phyloP scores from a whole-genome alignment of 441 rosid species.

The Melastoma candidum region DNA sequence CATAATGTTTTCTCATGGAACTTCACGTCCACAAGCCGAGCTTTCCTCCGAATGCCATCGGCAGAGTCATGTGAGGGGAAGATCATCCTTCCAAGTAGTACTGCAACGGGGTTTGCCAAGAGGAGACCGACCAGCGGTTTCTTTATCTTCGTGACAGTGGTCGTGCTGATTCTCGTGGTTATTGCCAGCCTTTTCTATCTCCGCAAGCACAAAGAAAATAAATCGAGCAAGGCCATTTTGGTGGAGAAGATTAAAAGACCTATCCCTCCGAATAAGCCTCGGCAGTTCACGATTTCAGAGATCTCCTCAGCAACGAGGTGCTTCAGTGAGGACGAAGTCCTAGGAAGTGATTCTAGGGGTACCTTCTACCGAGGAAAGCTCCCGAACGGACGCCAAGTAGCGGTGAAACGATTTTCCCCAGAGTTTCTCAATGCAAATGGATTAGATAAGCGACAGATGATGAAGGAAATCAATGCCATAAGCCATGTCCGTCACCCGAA shows the following conservation, averaged over 20 bases:
- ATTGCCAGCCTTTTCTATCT: slow-evolving; percentile 21
- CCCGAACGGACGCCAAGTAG: slow-evolving; percentile 29
- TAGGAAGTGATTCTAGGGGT: slow-evolving; percentile 31
- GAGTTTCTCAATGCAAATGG: slow-evolving; percentile 28
- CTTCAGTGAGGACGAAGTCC: slow-evolving; percentile 29
- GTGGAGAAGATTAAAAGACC: slow-evolving; percentile 26
- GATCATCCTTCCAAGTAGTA: slow-evolving; percentile 7
- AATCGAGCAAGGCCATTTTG: slow-evolving; percentile 11
- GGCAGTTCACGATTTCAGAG: slow-evolving; percentile 24
- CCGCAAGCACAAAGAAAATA: slow-evolving; percentile 14
- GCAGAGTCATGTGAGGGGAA: slow-evolving; percentile 30
- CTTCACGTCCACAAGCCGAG: slow-evolving; percentile 35
- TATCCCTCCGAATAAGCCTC: slow-evolving; percentile 42
- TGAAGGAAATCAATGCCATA: slow-evolving; percentile 30
- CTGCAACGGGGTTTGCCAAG: slow-evolving; percentile 3
- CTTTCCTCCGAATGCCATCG: slow-evolving; percentile 35
- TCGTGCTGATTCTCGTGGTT: slow-evolving; percentile 23
- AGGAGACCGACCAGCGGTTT: slow-evolving; percentile 20
- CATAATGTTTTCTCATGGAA: slow-evolving; percentile 36
- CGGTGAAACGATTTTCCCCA: slow-evolving; percentile 29
- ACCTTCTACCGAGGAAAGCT: slow-evolving; percentile 33
- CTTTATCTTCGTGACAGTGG: slow-evolving; percentile 29
- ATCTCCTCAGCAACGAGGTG: slow-evolving; percentile 29
- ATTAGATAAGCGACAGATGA: slow-evolving; percentile 22
- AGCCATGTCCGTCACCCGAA: slow-evolving; percentile 36